Evolutionary conservation across 2,329 filamentous ascomycete genomes (phyloP), one percentile per base, ranked within the genome.

Genomic region (Aureobasidium sp.): DNA sequence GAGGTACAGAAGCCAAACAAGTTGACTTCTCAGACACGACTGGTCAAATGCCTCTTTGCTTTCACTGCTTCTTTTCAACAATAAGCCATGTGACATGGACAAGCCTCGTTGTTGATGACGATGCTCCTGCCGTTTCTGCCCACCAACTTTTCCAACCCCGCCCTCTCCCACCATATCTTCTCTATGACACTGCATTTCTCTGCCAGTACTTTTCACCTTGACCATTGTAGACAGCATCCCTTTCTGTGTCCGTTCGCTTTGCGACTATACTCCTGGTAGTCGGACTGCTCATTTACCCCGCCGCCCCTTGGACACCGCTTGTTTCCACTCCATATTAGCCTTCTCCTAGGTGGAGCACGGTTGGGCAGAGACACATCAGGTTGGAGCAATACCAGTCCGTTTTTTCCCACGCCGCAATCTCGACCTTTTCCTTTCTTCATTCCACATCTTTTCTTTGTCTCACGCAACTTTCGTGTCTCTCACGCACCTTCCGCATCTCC

Each of bases 401-500:
- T 59, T 42, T 31, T 51, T 51, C 25, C 36, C 44, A 45, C 45
- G 42, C 34, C 45, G 45, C 57, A 34, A 49, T 60, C 44, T 29
- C 29, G 36, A 49, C 25, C 17, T 42, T 34, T 60, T 17, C 27
- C 12, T 42, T 29, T 42, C 27, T 34, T 31, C 31, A 15, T 51
- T 48, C 34, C 15, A 42, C 34, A n/a, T 34, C 20, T 52, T 45
- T 34, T 44, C 56, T 39, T 29, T 39, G 39, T 36, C n/a, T 47
- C 55, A 31, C 29, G 14, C n/a, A 31, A n/a, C 41, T 42, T 44
- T 45, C 47, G 31, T 48, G 27, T 55, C 42, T 39, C 34, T 25
- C n/a, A 29, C 45, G 17, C 5, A n/a, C 29, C 29, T 44, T 49
- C 48, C 44, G 36, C 48, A 76, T 76, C 45, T 41, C 34, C 25